A percentile compares a stretch with the other conserved stretches of the same genome.
Evolutionary conservation across 768 basidiomycete species (phyloP).

Genomic region (Pulveroboletus sp.): DNA sequence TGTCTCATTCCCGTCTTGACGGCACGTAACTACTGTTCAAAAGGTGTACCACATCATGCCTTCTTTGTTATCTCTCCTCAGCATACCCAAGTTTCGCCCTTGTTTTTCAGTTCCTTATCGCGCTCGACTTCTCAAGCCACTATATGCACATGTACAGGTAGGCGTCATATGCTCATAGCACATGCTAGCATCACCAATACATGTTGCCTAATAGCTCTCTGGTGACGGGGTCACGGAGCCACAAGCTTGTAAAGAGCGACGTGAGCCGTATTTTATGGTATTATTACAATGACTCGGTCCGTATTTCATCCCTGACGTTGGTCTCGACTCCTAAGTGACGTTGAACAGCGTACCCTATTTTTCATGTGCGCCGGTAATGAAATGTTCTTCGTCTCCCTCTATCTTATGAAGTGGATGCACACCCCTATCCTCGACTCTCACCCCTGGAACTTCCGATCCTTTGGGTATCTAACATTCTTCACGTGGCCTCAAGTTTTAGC

Average conservation of each 20-base stretch:
- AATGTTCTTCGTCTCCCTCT: constrained; percentile 90
- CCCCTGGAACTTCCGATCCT: constrained; percentile 15
- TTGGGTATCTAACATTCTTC: constrained; percentile 28
- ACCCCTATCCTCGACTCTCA: constrained; percentile 51
- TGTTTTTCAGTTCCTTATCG: constrained; percentile 90
- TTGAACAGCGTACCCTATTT: constrained; percentile 73
- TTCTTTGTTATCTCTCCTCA: constrained; percentile 89
- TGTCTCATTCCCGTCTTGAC: background rate
- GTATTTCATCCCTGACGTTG: constrained; percentile 28
- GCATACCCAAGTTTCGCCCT: constrained; percentile 85
- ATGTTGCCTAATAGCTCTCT: constrained; percentile 61
- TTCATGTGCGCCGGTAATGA: constrained; percentile 94
- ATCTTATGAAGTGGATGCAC: constrained; percentile 83
- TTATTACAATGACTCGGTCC: constrained; percentile 91
- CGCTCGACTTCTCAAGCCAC: constrained; percentile 95
- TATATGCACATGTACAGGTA: constrained; percentile 99
- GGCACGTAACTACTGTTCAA: background rate
- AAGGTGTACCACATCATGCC: constrained; percentile 94
- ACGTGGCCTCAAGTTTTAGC: constrained; percentile 81
- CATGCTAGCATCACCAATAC: constrained; percentile 1
- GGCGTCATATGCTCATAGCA: background rate
- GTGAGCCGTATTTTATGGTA: constrained; percentile 87
- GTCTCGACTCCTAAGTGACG: background rate
- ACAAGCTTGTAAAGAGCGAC: constrained; percentile 89
- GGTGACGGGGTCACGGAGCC: constrained; percentile 88